Base-by-base conservation (phyloP, 345 rosid species). In the Turnera subulata region DNA sequence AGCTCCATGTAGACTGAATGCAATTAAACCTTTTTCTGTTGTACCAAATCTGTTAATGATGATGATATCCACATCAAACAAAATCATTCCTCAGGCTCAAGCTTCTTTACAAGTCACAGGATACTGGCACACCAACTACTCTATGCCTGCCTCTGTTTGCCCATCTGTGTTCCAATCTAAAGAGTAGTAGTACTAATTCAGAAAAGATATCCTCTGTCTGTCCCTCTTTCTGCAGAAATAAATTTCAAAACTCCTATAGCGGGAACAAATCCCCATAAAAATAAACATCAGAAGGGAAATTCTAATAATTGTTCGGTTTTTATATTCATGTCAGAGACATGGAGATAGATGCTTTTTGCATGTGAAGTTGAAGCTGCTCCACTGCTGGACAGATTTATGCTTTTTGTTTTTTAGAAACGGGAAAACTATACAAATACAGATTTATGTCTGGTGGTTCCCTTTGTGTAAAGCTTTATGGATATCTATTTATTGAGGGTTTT, bases 341-440 rank as follows among this genome's bases (percentile, higher is more conserved):
- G 10, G 7, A 19, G 32, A 39, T 46, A 58, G 63, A 59, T 55
- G 59, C 62, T 48, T 2, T 26, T 26, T 40, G 55, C 78, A 73
- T 68, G 77, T 58, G 77, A 73, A 56, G 84, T 74, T 78, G 70
- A 64, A 80, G 55, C 82, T 71, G 76, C 71, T 56, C 14, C 26
- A 49, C 47, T 38, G 35, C 57, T 56, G 45, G 45, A 42, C 12
- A 7, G 13, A 13, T 37, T 37, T 7, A 37, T 7, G 40, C 40
- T 7, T 37, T 37, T 37, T n/a, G n/a, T n/a, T n/a, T n/a, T n/a
- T n/a, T n/a, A n/a, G n/a, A n/a, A n/a, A n/a, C n/a, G n/a, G n/a
- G n/a, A n/a, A n/a, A n/a, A n/a, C n/a, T n/a, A n/a, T n/a, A n/a
- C n/a, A n/a, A n/a, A n/a, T n/a, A n/a, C n/a, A n/a, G n/a, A n/a